Base-by-base conservation (phyloP, 1,139 yeast species). In the Lodderomyces elongisporus region DNA sequence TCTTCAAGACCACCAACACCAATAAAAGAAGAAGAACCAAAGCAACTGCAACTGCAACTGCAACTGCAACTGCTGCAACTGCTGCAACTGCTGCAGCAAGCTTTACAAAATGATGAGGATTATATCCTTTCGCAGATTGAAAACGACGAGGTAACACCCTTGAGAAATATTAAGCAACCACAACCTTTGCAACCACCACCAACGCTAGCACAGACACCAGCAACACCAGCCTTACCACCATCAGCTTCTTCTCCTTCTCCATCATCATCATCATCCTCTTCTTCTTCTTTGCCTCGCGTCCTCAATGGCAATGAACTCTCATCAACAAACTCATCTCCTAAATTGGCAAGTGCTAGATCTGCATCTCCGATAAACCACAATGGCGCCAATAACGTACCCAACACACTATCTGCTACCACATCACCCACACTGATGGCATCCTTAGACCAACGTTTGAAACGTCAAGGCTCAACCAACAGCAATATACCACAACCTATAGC, bases 81-180 rank as follows among this genome's bases (percentile, higher is more conserved):
- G 10, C 10, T 10, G 10, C 10, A 7, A 18, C 22, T 18, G 22
- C 22, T 18, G 22, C 12, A 24, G 14, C 4, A 25, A 13, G 17
- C 35, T 10, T 27, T 32, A 7, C 25, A 34, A 17, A 35, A 31
- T 34, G 41, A 42, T 18, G 47, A 45, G 23, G 51, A 46, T 15
- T 37, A 35, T 6, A 41, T 45, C 32, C 44, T 42, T 36, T 41
- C 44, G 9, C 44, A 42, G 18, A 41, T 41, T 22, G 51, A 52
- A 33, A 41, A 45, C 20, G 55, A 49, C 31, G 24, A 31, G 14
- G 51, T 51, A 14, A 44, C 56, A 3, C 56, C 58, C 6, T 41
- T 52, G 24, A 52, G 47, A 16, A 38, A 37, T 23, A 32, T 41
- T 17, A 41, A 37, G 17, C 42, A 36, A 17, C 41, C 43, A 7